Evolutionary conservation across 1,139 yeast genomes (phyloP).

Genomic region (Spencermartinsiella ligniputridi): DNA sequence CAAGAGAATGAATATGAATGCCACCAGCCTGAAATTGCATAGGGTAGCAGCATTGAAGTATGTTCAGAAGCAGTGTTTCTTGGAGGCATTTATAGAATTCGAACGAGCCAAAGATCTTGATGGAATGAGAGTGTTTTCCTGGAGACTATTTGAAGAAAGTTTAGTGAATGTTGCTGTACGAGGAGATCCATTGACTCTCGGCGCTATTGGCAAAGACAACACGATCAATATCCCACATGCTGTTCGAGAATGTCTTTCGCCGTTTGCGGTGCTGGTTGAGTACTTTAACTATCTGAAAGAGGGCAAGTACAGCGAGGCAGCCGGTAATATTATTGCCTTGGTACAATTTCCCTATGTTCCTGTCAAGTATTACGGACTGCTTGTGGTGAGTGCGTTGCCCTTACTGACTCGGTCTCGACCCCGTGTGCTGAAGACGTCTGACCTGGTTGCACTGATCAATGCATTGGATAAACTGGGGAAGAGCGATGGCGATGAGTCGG

Average conservation of each 20-base stretch:
- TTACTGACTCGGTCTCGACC: constrained; percentile 18
- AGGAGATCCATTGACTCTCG: constrained; percentile 21
- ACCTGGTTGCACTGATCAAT: constrained; percentile 45
- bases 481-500: constrained; percentile 15
- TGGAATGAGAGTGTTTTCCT: constrained; percentile 40
- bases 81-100: constrained; percentile 66
- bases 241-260: constrained; percentile 63
- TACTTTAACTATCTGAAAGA: constrained; percentile 38
- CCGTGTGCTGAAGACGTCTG: constrained; percentile 30
- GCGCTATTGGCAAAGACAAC: constrained; percentile 26
- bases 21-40: constrained; percentile 17
- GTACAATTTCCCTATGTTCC: constrained; percentile 66
- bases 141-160: constrained; percentile 58
- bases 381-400: constrained; percentile 34
- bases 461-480: constrained; percentile 45
- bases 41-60: constrained; percentile 22
- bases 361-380: constrained; percentile 41
- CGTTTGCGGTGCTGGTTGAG: constrained; percentile 62
- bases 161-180: constrained; percentile 43
- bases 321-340: constrained; percentile 45
- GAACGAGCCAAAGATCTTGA: constrained; percentile 58
- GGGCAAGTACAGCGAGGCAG: constrained; percentile 31
- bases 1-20: constrained; percentile 38
- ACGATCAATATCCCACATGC: constrained; percentile 42
- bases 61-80: constrained; percentile 35